These are phyloP conservation scores for Colletotrichum trifolii DNA, from an alignment of 2,329 filamentous ascomycete genomes.

Conservation along the genomic window DNA sequence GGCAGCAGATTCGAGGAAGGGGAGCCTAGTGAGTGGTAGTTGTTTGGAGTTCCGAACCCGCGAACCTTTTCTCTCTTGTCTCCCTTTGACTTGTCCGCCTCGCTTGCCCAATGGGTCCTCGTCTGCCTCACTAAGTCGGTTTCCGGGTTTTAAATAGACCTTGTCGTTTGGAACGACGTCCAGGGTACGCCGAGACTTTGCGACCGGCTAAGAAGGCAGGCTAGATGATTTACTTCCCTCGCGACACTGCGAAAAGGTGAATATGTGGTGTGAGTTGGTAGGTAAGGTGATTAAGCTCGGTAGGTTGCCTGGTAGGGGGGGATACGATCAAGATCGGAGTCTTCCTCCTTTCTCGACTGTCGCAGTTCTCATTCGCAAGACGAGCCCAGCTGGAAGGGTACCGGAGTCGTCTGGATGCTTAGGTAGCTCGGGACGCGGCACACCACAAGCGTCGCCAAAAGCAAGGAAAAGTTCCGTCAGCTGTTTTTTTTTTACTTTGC, in stretches of 20 bases:
- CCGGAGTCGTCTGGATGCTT: background rate
- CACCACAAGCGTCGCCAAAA: slow-evolving; percentile 10
- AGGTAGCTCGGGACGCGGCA: slow-evolving; percentile 31
- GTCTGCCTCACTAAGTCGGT: slow-evolving; percentile 10
- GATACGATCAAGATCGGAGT: slow-evolving; percentile 11
- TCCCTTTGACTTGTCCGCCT: background rate
- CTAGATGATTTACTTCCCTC: slow-evolving; percentile 8
- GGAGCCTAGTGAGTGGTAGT: slow-evolving; percentile 7
- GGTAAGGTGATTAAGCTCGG: slow-evolving; percentile 17
- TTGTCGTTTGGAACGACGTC: too few relatives aligned
- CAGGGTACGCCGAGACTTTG: too few relatives aligned
- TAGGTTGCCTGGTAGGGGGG: background rate
- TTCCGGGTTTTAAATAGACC: slow-evolving; percentile 8
- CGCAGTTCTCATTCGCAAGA: too few relatives aligned
- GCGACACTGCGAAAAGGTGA: slow-evolving; percentile 2
- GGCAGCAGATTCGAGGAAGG: background rate
- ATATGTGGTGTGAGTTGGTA: slow-evolving; percentile 6
- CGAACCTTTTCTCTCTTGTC: background rate
- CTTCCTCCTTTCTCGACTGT: slow-evolving; percentile 13
- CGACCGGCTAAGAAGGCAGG: background rate
- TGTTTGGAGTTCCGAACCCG: too few relatives aligned
- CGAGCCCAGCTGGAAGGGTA: slow-evolving; percentile 16
- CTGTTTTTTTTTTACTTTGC: slow-evolving; percentile 5
- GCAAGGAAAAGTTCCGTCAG: slow-evolving; percentile 16
- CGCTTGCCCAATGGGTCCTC: background rate